These are phyloP conservation scores for Aspergillus carlsbadensis DNA, from an alignment of 495 filamentous ascomycete genomes.

Conservation along the genomic window DNA sequence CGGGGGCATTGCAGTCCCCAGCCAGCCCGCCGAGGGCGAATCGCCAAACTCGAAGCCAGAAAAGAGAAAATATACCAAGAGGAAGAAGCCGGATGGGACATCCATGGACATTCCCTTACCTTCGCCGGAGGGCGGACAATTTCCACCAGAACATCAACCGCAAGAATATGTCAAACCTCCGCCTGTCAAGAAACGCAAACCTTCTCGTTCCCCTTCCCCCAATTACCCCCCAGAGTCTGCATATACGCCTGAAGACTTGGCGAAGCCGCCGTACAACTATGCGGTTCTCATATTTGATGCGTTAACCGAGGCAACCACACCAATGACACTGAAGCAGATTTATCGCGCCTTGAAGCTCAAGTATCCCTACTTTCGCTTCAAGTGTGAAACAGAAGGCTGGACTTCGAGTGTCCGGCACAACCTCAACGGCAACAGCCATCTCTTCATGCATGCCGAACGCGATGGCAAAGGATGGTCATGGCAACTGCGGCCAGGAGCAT, in stretches of 20 bases:
- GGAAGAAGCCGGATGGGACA: conserved; percentile 59
- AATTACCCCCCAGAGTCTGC: conserved; percentile 70
- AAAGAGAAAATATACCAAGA: conserved; percentile 77
- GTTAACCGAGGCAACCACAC: conserved; percentile 65
- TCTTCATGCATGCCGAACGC: conserved; percentile 81
- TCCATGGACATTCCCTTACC: conserved; percentile 41
- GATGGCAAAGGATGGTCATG: conserved; percentile 73
- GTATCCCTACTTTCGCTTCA: conserved; percentile 89
- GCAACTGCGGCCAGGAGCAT: conserved; percentile 60
- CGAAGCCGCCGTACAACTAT: conserved; percentile 84
- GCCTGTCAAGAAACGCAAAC: conserved; percentile 54
- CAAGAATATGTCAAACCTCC: conserved; percentile 45
- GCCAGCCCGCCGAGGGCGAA: conserved; percentile 48
- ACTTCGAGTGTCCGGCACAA: conserved; percentile 97
- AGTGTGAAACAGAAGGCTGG: conserved; percentile 81
- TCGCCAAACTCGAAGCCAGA: conserved; percentile 58
- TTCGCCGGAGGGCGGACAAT: conserved; percentile 47
- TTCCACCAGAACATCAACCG: conserved; percentile 40
- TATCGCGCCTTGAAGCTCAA: conserved; percentile 84
- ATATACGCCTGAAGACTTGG: conserved; percentile 79
- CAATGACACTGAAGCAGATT: conserved; percentile 87
- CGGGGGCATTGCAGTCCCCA: conserved; percentile 15
- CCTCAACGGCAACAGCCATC: conserved; percentile 75
- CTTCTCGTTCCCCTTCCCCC: conserved; percentile 66
- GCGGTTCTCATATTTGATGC: conserved; percentile 89